These are phyloP conservation scores for Pseudogymnoascus pannorum DNA, from an alignment of 2,329 filamentous ascomycete genomes.

Conservation along the genomic window DNA sequence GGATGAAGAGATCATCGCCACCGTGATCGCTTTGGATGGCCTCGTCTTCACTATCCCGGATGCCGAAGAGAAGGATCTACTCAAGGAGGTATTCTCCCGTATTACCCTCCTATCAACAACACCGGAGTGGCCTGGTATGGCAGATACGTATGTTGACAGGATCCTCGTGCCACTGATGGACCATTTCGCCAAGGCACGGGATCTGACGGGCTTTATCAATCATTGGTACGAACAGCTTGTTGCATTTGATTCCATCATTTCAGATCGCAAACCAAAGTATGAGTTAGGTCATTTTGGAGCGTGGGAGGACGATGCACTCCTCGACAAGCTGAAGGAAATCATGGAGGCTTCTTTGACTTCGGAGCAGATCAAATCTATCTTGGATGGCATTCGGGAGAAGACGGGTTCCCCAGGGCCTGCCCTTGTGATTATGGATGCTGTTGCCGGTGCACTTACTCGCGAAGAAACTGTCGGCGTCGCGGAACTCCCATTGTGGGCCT, in stretches of 20 bases:
- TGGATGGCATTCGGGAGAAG: not conserved
- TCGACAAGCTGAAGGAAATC: conserved; percentile 22
- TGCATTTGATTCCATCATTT: conserved; percentile 21
- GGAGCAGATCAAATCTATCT: conserved; percentile 28
- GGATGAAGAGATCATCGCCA: conserved; percentile 36
- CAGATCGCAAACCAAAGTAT: not conserved
- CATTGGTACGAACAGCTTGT: conserved; percentile 31
- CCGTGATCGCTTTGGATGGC: conserved; percentile 38
- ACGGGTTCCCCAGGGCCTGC: conserved; percentile 22
- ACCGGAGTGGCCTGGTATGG: conserved; percentile 17
- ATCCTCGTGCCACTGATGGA: conserved; percentile 35
- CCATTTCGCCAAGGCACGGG: conserved; percentile 34
- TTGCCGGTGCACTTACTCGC: conserved; percentile 26
- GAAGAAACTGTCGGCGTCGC: not conserved
- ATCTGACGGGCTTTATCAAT: conserved; percentile 33
- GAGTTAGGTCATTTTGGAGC: conserved; percentile 18
- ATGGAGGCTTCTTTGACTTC: conserved; percentile 32
- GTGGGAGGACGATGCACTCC: conserved; percentile 27
- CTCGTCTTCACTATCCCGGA: conserved; percentile 37
- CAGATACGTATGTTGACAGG: conserved; percentile 26
- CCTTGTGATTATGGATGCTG: conserved; percentile 32
- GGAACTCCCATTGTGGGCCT: not conserved
- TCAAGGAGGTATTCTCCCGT: conserved; percentile 27
- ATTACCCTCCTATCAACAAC: conserved; percentile 24
- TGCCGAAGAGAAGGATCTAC: conserved; percentile 22